Conservation (phyloP, 805 yeast species). For the Yarrowia osloensis region DNA sequence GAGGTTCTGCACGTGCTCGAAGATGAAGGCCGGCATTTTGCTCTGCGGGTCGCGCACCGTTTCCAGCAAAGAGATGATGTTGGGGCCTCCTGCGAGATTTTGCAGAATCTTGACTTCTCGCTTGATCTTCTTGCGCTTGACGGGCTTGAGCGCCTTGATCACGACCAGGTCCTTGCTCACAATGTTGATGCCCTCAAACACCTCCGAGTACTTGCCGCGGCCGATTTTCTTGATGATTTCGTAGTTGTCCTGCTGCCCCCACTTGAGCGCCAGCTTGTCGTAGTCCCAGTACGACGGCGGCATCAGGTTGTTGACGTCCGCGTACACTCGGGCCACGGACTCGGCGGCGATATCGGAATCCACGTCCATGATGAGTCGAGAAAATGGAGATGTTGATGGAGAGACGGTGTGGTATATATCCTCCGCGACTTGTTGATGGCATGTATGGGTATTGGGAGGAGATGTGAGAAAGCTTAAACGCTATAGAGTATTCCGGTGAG, state of each 20-base stretch:
- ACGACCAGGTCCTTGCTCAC: constrained; percentile 67
- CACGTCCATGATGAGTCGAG: neutral
- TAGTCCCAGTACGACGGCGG: constrained; percentile 85
- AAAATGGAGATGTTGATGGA: neutral
- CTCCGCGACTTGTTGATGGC: too few species aligned
- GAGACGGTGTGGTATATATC: neutral
- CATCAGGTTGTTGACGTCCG: constrained; percentile 67
- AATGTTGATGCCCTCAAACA: constrained; percentile 79
- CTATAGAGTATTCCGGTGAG: neutral
- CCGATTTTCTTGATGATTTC: constrained; percentile 86
- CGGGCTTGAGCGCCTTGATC: constrained; percentile 89
- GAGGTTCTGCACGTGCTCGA: constrained; percentile 79
- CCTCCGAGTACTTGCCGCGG: constrained; percentile 94
- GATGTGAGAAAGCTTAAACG: neutral
- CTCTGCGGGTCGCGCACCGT: constrained; percentile 76
- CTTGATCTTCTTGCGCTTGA: constrained; percentile 85
- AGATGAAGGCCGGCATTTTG: constrained; percentile 83
- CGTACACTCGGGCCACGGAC: constrained; percentile 64
- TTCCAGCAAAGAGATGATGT: constrained; percentile 74
- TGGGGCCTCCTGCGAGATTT: constrained; percentile 82
- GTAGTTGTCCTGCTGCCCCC: constrained; percentile 62
- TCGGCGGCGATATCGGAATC: constrained; percentile 23
- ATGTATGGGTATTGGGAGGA: neutral
- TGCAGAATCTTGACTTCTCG: constrained; percentile 86
- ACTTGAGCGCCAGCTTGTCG: constrained; percentile 50